phyloP scores from a whole-genome alignment of 2,329 filamentous ascomycete species.

The Tolypocladium ovalisporum region DNA sequence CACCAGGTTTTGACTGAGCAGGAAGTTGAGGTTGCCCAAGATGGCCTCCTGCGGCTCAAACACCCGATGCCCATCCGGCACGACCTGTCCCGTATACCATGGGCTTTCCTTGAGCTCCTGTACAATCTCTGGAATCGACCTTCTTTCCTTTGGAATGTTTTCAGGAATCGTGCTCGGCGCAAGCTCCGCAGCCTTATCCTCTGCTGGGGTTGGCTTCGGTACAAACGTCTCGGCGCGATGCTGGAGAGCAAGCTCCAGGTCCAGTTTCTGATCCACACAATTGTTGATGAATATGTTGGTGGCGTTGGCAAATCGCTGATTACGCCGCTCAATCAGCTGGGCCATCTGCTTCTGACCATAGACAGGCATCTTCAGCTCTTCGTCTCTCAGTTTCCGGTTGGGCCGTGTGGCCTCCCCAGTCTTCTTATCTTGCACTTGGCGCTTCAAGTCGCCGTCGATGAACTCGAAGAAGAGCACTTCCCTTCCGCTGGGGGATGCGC shows the following conservation, averaged over 20 bases:
- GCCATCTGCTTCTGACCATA: conserved; percentile 91
- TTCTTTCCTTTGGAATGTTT: conserved; percentile 69
- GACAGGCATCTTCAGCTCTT: conserved; percentile 82
- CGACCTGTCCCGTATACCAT: conserved; percentile 89
- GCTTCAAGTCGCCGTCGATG: conserved; percentile 79
- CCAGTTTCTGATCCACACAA: conserved; percentile 51
- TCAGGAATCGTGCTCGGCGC: conserved; percentile 44
- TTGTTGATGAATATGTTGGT: conserved; percentile 67
- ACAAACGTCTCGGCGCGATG: conserved; percentile 48
- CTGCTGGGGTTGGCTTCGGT: conserved; percentile 43
- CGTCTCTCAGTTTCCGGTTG: conserved; percentile 57
- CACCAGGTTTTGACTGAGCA: conserved; percentile 83
- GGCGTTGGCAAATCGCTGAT: conserved; percentile 69
- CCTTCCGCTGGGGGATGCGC: conserved; percentile 24
- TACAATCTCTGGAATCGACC: conserved; percentile 74
- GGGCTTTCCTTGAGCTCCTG: conserved; percentile 69
- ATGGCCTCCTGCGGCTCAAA: conserved; percentile 77
- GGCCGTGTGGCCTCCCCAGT: conserved; percentile 63
- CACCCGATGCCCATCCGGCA: conserved; percentile 83
- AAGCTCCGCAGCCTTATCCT: conserved; percentile 15
- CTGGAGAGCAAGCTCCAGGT: conserved; percentile 57
- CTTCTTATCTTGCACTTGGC: conserved; percentile 61
- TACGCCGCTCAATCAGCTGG: conserved; percentile 78
- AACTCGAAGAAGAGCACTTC: conserved; percentile 89
- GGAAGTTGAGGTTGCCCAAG: conserved; percentile 74